Base-by-base conservation (phyloP, 2,329 filamentous ascomycete genomes). In the Neopestalotiopsis clavispora region DNA sequence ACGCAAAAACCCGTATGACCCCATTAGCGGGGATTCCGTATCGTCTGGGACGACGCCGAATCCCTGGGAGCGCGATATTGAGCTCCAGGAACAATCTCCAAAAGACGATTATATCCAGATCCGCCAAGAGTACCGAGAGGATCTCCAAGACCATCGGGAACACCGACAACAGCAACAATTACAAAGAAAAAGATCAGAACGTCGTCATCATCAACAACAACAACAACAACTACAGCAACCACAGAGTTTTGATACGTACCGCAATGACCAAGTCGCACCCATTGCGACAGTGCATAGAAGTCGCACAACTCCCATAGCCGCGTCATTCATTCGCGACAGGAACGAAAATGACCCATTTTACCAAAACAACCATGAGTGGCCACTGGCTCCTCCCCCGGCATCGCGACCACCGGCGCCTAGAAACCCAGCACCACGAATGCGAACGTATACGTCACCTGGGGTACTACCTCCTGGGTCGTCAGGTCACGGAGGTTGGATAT, bases 41-140 rank as follows among this genome's bases (percentile, higher is more conserved):
- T 66, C 64, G 12, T 10, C 30, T 38, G 20, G 23, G 20, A 23
- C 64, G 4, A 45, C 32, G 5, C 64, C 42, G 17, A 45, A 58
- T 6, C 64, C 13, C 10, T 66, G 64, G 64, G 64, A 58, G 17
- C 32, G 28, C 64, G 64, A 66, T 17, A 66, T 66, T n/a, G 64
- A 66, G 52, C 42, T 66, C 23, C n/a, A 49, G n/a, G 20, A 40
- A 13, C 34, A 64, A 20, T 17, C 57, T 7, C 59, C 32, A 17
- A 38, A 20, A 14, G 32, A 42, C n/a, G 59, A 62, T 40, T 52
- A n/a, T 52, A 9, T 52, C n/a, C 34, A 38, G 10, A 38, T 38
- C 10, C 34, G 34, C 10, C 34, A 38, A 38, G 34, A 38, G 34
- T 38, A 38, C 34, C 34, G 34, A 38, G 34, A 38, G 34, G 34